Evolutionary conservation across 371 early-diverging fungal genomes (phyloP).

Genomic region (Mortierella sp.): DNA sequence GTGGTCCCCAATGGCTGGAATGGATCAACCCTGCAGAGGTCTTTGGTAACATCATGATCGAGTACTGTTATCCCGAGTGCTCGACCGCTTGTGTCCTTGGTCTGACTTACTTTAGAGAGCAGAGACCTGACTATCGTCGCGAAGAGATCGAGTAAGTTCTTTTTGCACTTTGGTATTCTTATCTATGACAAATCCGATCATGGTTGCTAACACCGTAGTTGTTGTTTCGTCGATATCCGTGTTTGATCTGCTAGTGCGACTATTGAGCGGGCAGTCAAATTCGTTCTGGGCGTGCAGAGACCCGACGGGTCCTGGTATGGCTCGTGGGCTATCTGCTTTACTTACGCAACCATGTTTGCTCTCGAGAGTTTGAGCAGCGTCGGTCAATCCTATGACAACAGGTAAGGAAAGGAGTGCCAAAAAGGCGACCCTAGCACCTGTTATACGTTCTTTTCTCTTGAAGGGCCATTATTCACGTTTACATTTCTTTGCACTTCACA

Average conservation of each 20-base stretch:
- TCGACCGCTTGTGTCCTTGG: slow-evolving; percentile 93
- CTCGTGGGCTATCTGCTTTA: slow-evolving; percentile 97
- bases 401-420: slow-evolving; percentile 52
- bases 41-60: slow-evolving; percentile 92
- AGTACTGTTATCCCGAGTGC: slow-evolving; percentile 97
- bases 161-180: too few species aligned
- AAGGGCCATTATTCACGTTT: neutral
- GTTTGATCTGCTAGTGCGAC: slow-evolving; percentile 35
- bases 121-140: slow-evolving; percentile 84
- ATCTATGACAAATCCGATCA: too few species aligned
- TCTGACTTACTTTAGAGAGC: slow-evolving; percentile 79
- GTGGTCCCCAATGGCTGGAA: slow-evolving; percentile 86
- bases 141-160: slow-evolving; percentile 79
- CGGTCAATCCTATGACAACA: slow-evolving; percentile 85
- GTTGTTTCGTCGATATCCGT: too few species aligned
- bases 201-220: too few species aligned
- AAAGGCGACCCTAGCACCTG: too few species aligned
- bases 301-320: slow-evolving; percentile 96
- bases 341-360: slow-evolving; percentile 97
- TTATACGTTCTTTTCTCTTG: too few species aligned
- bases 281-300: slow-evolving; percentile 78
- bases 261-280: slow-evolving; percentile 74
- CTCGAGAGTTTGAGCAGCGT: slow-evolving; percentile 87
- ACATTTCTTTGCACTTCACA: neutral
- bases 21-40: slow-evolving; percentile 95